phyloP scores from a whole-genome alignment of 768 basidiomycete genomes.

The Cystobasidium onofrii region DNA sequence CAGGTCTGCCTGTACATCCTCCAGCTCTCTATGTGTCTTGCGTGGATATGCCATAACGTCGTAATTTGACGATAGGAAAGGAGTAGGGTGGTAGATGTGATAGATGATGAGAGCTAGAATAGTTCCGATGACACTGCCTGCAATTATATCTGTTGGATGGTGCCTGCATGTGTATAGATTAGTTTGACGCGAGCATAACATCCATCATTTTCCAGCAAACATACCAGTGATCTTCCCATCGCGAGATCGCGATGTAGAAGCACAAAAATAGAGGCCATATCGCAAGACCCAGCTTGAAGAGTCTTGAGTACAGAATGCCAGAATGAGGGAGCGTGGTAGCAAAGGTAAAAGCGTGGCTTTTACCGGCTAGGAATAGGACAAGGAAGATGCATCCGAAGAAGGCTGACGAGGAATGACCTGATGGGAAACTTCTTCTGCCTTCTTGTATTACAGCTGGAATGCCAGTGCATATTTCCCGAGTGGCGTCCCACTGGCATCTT shows the following conservation, averaged over 20 bases:
- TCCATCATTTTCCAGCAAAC: too few relatives aligned
- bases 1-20: neutral
- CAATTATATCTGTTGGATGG: constrained; percentile 32
- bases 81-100: constrained; percentile 30
- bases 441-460: constrained; percentile 33
- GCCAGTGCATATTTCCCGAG: constrained; percentile 32
- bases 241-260: constrained; percentile 32
- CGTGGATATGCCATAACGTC: constrained; percentile 27
- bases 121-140: constrained; percentile 23
- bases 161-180: constrained; percentile 3
- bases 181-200: neutral
- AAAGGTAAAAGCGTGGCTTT: constrained; percentile 39
- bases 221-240: constrained; percentile 37
- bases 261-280: constrained; percentile 36
- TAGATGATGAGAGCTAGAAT: constrained; percentile 19
- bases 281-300: constrained; percentile 36
- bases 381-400: constrained; percentile 38
- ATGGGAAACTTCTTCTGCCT: constrained; percentile 30
- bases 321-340: constrained; percentile 32
- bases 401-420: constrained; percentile 40
- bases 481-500: constrained; percentile 36
- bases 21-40: constrained; percentile 21
- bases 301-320: constrained; percentile 35
- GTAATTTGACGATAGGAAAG: constrained; percentile 20
- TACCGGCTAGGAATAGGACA: constrained; percentile 36